These are phyloP conservation scores for Suillus americanus DNA, from an alignment of 768 basidiomycete genomes.

Conservation along the genomic window DNA sequence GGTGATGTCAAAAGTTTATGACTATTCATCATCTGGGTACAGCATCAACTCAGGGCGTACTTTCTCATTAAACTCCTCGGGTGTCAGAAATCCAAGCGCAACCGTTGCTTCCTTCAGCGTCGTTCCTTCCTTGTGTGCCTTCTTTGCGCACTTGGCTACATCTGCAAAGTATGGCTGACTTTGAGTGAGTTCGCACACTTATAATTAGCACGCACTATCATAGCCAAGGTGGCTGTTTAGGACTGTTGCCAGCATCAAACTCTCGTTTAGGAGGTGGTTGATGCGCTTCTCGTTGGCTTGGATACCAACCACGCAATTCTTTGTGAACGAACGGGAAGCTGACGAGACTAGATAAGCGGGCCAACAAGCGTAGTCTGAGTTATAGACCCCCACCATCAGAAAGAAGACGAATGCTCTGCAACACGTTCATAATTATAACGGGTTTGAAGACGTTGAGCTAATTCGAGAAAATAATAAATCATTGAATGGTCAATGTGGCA, in stretches of 20 bases:
- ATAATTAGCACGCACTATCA: slow-evolving; percentile 68
- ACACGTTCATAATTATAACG: slow-evolving; percentile 95
- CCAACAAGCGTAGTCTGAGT: slow-evolving; percentile 4
- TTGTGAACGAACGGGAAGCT: slow-evolving; percentile 92
- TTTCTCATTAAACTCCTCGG: slow-evolving; percentile 93
- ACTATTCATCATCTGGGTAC: slow-evolving; percentile 55
- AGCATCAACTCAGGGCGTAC: slow-evolving; percentile 93
- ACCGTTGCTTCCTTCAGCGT: slow-evolving; percentile 96
- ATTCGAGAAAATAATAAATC: slow-evolving; percentile 6
- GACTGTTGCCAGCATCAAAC: slow-evolving; percentile 97
- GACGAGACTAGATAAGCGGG: slow-evolving; percentile 11
- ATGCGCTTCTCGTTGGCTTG: slow-evolving; percentile 96
- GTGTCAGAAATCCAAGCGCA: slow-evolving; percentile 77
- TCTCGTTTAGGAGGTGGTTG: slow-evolving; percentile 85
- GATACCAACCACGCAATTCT: slow-evolving; percentile 96
- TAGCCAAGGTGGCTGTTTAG: slow-evolving; percentile 95
- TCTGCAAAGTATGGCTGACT: slow-evolving; percentile 45
- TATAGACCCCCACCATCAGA: slow-evolving; percentile 70
- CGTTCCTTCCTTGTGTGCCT: slow-evolving; percentile 98
- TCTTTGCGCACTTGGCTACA: slow-evolving; percentile 98
- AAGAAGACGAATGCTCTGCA: slow-evolving; percentile 92
- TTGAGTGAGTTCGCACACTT: not conserved
- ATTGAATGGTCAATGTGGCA: slow-evolving; percentile 8
- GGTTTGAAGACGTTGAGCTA: slow-evolving; percentile 99
- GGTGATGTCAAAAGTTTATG: not conserved